Base-by-base conservation (phyloP, 768 basidiomycete genomes). In the Hygrophorus russula region DNA sequence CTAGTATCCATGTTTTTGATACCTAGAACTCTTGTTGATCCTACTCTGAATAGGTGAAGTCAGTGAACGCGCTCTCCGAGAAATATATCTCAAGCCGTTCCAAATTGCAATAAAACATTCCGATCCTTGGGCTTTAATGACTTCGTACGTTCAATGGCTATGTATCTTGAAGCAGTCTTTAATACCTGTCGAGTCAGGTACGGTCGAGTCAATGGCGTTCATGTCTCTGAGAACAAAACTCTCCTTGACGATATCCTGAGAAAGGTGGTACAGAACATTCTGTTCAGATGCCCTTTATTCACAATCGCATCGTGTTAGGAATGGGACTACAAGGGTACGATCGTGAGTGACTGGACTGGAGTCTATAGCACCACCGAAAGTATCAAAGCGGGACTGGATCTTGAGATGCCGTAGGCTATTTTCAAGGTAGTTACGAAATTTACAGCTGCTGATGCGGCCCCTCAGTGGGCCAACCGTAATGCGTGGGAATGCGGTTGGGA, bases 71-170 rank as follows among this genome's bases (percentile, higher is more conserved):
- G 73, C 78, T 9, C 59, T 82, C 13, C 65, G 80, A 5, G 79
- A 82, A 56, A 71, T 82, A 39, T 81, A 82, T 56, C 63, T 81
- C 32, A 73, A 72, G 48, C 78, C 76, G 1, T 75, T 75, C 58
- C 70, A 75, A 62, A 69, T 80, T 35, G 78, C 78, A 1, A 67
- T 74, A 41, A 71, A 71, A 51, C 51, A 73, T 14, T 52, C 74
- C 3, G 61, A 76, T 28, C 76, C 76, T 12, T 73, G 73, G 73
- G 73, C 77, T 5, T 57, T 73, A 42, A 79, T 80, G 75, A 71
- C 76, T 45, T 59, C 72, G 70, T 75, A 56, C 40, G 72, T 14
- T 27, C 15, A 19, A 11, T 31, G 20, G 5, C n/a, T 24, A 13
- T 41, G 13, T 17, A 27, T 18, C 28, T 13, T 13, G 15, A 8